Base-by-base conservation (phyloP, 2,329 filamentous ascomycete genomes). In the Arthrobotrys conoides region DNA sequence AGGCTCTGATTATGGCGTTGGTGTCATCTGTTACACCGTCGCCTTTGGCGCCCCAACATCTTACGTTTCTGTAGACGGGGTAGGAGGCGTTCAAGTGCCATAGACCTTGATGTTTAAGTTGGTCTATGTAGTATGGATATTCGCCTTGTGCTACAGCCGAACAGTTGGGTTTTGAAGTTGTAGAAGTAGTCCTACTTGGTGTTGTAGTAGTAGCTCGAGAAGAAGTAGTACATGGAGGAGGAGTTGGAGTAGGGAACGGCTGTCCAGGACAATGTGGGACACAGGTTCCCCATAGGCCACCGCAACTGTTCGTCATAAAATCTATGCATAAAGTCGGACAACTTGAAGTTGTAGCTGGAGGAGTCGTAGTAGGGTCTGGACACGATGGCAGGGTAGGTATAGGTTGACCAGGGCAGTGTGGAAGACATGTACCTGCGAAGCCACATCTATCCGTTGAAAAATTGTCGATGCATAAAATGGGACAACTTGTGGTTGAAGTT, bases 31-130 rank as follows among this genome's bases (percentile, higher is more conserved):
- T 71, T 41, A 27, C 38, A 18, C 68, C 68, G 14, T 71, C 68
- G 20, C 68, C 68, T 55, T 63, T 64, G 16, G 68, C 68, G 12
- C 68, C 68, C 55, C 55, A 71, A 46, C 68, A 71, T 55, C 64
- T 71, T 27, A 71, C 55, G 5, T 71, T 71, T 64, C 68, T 71
- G n/a, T 53, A 71, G 10, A 71, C 57, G 2, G 55, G 44, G 44
- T 71, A 55, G 5, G 68, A 51, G 12, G 68, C 3, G 36, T 71
- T 71, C 8, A 22, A 5, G 22, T 49, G 38, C 12, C 36, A 63
- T 38, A 63, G 22, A 20, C 68, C 68, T 46, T 71, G 68, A 18
- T 71, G 68, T 22, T 49, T 57, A 22, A 71, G n/a, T 14, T 38
- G 24, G n/a, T 64, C 48, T 10, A 71, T 3, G 22, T 71, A 71